Evolutionary conservation across 75 land plant genomes (phyloP).

Genomic region (Cupressus sempervirens): DNA sequence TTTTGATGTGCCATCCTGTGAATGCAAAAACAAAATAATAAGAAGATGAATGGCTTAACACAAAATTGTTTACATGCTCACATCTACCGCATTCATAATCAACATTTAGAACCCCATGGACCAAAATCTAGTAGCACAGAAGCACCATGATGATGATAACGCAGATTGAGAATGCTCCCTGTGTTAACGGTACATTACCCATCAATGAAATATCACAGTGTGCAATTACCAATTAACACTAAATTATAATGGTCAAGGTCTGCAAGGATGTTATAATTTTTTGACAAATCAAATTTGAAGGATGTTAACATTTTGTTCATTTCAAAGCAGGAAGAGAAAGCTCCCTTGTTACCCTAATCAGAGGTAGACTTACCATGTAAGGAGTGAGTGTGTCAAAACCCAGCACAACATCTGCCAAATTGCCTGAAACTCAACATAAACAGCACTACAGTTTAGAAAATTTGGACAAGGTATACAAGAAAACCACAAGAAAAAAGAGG

Average conservation of each 20-base stretch:
- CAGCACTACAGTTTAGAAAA: neutral
- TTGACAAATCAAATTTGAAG: neutral
- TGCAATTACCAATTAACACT: neutral
- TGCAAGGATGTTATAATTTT: neutral
- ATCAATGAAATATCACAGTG: neutral
- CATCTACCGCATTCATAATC: neutral
- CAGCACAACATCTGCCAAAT: slow-evolving; percentile 82
- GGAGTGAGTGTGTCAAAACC: slow-evolving; percentile 94
- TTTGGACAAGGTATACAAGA: neutral
- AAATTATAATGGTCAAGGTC: neutral
- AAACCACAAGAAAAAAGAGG: neutral
- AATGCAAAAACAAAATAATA: slow-evolving; percentile 6
- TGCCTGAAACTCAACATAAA: slow-evolving; percentile 38
- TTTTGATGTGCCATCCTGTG: slow-evolving; percentile 62
- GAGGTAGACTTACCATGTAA: slow-evolving; percentile 57
- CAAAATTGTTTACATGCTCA: neutral
- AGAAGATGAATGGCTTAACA: neutral
- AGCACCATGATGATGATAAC: neutral
- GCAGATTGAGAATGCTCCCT: neutral
- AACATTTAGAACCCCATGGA: neutral
- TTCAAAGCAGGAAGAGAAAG: neutral
- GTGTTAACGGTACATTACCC: neutral
- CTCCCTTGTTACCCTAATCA: neutral
- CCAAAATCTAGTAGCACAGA: neutral
- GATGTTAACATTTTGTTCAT: neutral